Percentiles rank a stretch among this genome's conserved stretches.
These are phyloP conservation scores for Trichoderma polysporum DNA, from an alignment of 2,329 filamentous ascomycete genomes.

Conservation along the genomic window DNA sequence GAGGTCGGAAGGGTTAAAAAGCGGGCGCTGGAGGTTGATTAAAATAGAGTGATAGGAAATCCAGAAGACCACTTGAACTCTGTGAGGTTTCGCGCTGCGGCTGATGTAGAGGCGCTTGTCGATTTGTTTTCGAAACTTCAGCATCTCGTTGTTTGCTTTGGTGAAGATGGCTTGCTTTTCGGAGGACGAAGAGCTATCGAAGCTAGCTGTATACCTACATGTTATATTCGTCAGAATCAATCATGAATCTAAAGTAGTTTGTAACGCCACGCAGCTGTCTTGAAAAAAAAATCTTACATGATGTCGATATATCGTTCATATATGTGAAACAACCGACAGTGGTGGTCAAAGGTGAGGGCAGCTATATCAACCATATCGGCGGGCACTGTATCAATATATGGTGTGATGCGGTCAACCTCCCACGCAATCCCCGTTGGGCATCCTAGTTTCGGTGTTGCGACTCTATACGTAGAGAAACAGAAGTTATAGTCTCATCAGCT, in stretches of 20 bases:
- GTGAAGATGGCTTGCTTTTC: slow-evolving; percentile 12
- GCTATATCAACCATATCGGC: neutral
- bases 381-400: slow-evolving; percentile 10
- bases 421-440: slow-evolving; percentile 1
- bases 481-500: neutral
- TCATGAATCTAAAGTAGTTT: neutral
- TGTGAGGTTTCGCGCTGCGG: neutral
- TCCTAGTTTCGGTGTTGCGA: slow-evolving; percentile 8
- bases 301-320: slow-evolving; percentile 6
- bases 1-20: neutral
- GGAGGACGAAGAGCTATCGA: neutral
- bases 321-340: neutral
- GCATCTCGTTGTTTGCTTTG: slow-evolving; percentile 9
- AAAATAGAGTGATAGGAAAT: slow-evolving; percentile 15
- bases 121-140: slow-evolving; percentile 5
- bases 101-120: slow-evolving; percentile 17
- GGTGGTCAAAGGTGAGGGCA: slow-evolving; percentile 14
- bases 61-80: slow-evolving; percentile 16
- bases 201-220: neutral
- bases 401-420: neutral
- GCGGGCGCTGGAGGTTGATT: slow-evolving; percentile 10
- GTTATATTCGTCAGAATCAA: neutral
- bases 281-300: neutral
- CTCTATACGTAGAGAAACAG: neutral
- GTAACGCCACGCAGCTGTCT: neutral